Conservation (phyloP, 768 basidiomycete genomes). For the Tubosaeta sp. region DNA sequence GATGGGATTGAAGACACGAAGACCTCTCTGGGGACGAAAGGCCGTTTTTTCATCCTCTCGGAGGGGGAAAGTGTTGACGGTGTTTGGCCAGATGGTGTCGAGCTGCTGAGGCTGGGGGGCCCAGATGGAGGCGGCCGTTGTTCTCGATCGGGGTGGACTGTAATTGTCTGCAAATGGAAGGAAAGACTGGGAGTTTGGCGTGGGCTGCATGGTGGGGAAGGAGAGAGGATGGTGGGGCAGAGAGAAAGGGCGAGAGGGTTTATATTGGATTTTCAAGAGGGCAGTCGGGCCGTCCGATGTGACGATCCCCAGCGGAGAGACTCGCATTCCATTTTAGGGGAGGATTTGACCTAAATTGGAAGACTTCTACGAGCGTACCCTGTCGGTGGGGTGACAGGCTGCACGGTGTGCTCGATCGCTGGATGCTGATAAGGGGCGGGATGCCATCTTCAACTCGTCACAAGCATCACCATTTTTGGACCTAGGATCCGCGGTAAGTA, state of each 20-base stretch:
- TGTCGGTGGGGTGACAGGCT: slow-evolving; percentile 25
- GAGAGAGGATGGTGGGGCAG: slow-evolving; percentile 36
- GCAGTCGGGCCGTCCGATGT: slow-evolving; percentile 20
- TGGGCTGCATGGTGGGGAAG: slow-evolving; percentile 25
- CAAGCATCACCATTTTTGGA: slow-evolving; percentile 16
- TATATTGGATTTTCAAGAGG: slow-evolving; percentile 32
- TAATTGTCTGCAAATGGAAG: slow-evolving; percentile 36
- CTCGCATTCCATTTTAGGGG: slow-evolving; percentile 32
- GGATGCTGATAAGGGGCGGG: no score
- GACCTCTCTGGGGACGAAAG: slow-evolving; percentile 28
- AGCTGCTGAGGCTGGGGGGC: slow-evolving; percentile 73
- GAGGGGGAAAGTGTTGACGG: slow-evolving; percentile 54
- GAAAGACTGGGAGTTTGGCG: slow-evolving; percentile 24
- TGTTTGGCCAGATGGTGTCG: slow-evolving; percentile 63
- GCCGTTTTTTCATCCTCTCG: slow-evolving; percentile 44
- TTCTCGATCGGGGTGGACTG: slow-evolving; percentile 38
- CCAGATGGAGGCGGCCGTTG: slow-evolving; percentile 65
- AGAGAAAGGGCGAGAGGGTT: slow-evolving; percentile 35
- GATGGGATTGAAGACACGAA: slow-evolving; percentile 18
- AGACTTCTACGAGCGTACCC: slow-evolving; percentile 25
- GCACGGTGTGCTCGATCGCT: slow-evolving; percentile 12
- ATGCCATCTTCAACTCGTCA: slow-evolving; percentile 21
- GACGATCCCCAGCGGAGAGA: slow-evolving; percentile 28
- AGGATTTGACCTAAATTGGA: slow-evolving; percentile 27
- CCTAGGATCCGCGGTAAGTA: slow-evolving; percentile 26